These are phyloP conservation scores for Trichoderma sp. DNA, from an alignment of 2,329 filamentous ascomycete species.

Conservation along the genomic window DNA sequence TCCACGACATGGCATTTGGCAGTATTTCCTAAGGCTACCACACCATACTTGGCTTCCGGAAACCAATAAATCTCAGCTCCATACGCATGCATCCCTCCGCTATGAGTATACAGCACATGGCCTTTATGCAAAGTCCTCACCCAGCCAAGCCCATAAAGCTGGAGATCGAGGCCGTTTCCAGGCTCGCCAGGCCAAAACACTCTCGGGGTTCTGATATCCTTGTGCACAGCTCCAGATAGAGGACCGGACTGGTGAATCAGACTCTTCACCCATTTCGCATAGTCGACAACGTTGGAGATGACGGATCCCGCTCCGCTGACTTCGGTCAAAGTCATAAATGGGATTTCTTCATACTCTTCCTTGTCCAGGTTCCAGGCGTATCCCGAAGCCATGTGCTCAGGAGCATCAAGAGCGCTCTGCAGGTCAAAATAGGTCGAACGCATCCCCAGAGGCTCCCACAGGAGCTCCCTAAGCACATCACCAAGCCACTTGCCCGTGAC, in stretches of 20 bases:
- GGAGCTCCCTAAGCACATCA: conserved; percentile 38
- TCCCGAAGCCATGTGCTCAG: conserved; percentile 39
- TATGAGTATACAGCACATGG: conserved; percentile 32
- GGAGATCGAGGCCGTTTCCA: conserved; percentile 21
- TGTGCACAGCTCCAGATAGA: conserved; percentile 28
- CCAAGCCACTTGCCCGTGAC: conserved; percentile 39
- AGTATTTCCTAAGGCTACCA: conserved; percentile 42
- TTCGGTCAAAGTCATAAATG: conserved; percentile 30
- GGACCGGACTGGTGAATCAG: conserved; percentile 37
- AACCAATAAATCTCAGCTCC: conserved; percentile 34
- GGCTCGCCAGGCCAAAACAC: conserved; percentile 27
- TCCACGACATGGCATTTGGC: conserved; percentile 36
- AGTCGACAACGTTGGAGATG: conserved; percentile 50
- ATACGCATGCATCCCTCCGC: conserved; percentile 31
- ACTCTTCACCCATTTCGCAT: conserved; percentile 50
- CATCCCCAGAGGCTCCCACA: conserved; percentile 51
- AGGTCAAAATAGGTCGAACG: conserved; percentile 38
- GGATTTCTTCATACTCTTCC: conserved; percentile 26
- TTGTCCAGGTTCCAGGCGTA: conserved; percentile 40
- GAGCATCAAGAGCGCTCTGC: conserved; percentile 30
- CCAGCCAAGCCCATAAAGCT: conserved; percentile 35
- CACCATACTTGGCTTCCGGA: conserved; percentile 33
- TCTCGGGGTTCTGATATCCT: conserved; percentile 32
- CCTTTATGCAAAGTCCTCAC: conserved; percentile 27
- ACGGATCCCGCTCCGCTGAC: conserved; percentile 42